Evolutionary conservation across 805 yeast species (phyloP).

Genomic region (Brettanomyces custersianus): DNA sequence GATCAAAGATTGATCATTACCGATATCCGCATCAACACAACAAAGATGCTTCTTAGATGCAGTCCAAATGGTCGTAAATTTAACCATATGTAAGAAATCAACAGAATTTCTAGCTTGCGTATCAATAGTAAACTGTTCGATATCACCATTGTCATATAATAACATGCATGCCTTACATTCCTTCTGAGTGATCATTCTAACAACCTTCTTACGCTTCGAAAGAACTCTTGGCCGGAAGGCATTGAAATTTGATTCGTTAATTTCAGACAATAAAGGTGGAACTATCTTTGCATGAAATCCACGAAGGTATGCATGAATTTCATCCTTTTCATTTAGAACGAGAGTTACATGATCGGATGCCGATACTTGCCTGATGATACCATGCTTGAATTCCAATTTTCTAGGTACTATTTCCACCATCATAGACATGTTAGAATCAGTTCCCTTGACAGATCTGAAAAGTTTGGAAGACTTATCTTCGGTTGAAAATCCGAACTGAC

Average conservation of each 20-base stretch:
- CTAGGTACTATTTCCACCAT: conserved; percentile 29
- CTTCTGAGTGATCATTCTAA: conserved; percentile 26
- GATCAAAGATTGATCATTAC: conserved; percentile 59
- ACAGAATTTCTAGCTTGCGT: conserved; percentile 22
- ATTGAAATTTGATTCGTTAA: conserved; percentile 39
- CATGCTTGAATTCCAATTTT: conserved; percentile 34
- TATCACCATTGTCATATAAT: conserved; percentile 52
- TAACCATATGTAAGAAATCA: conserved; percentile 32
- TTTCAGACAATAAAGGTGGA: conserved; percentile 23
- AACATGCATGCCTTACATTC: conserved; percentile 38
- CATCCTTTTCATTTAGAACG: conserved; percentile 47
- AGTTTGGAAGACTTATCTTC: conserved; percentile 2
- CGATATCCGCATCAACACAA: conserved; percentile 60
- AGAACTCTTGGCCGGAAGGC: conserved; percentile 43
- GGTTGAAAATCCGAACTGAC: conserved; percentile 62
- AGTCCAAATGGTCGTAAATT: conserved; percentile 48
- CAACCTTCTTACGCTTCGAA: conserved; percentile 29
- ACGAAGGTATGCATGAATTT: conserved; percentile 52
- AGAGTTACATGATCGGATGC: conserved; percentile 67
- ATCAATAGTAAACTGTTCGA: conserved; percentile 30
- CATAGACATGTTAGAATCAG: not conserved
- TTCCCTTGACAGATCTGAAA: conserved; percentile 3
- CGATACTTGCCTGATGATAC: conserved; percentile 41
- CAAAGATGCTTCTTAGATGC: conserved; percentile 49
- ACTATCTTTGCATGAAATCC: conserved; percentile 45